Conservation (phyloP, 2,329 filamentous ascomycete genomes). For the Chaetomiaceae sp. region DNA sequence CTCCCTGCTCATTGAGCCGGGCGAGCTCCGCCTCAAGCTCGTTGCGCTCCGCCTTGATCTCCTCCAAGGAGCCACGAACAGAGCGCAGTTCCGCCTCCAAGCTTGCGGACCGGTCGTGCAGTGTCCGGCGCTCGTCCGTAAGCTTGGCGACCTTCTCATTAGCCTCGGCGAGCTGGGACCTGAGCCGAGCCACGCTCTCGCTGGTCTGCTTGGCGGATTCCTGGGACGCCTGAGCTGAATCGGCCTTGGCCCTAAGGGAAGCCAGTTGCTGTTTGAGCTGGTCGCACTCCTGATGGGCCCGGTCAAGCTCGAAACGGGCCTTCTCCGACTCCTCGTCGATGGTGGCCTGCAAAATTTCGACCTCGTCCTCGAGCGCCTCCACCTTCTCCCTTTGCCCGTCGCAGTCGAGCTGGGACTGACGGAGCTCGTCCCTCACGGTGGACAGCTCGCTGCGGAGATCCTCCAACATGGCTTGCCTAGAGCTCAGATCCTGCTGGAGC, state of each 20-base stretch:
- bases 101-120: constrained; percentile 60
- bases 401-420: constrained; percentile 61
- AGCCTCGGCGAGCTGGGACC: constrained; percentile 54
- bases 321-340: constrained; percentile 62
- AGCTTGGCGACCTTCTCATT: constrained; percentile 54
- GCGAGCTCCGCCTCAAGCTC: constrained; percentile 60
- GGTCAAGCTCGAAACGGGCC: constrained; percentile 44
- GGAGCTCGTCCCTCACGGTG: constrained; percentile 62
- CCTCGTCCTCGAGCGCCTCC: constrained; percentile 67
- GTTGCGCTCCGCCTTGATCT: constrained; percentile 61
- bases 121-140: constrained; percentile 55
- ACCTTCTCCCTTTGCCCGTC: constrained; percentile 60
- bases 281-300: constrained; percentile 43
- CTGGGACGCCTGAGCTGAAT: constrained; percentile 31
- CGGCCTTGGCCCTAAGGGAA: constrained; percentile 28
- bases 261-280: constrained; percentile 42
- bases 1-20: constrained; percentile 50
- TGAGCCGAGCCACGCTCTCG: constrained; percentile 48
- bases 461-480: constrained; percentile 61
- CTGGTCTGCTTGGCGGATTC: constrained; percentile 33
- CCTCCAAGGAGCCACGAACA: constrained; percentile 51
- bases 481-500: constrained; percentile 65
- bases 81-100: constrained; percentile 58
- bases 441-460: constrained; percentile 63
- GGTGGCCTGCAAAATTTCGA: constrained; percentile 66